These are phyloP conservation scores for Microsporum canis DNA, from an alignment of 2,329 filamentous ascomycete species.

Conservation along the genomic window DNA sequence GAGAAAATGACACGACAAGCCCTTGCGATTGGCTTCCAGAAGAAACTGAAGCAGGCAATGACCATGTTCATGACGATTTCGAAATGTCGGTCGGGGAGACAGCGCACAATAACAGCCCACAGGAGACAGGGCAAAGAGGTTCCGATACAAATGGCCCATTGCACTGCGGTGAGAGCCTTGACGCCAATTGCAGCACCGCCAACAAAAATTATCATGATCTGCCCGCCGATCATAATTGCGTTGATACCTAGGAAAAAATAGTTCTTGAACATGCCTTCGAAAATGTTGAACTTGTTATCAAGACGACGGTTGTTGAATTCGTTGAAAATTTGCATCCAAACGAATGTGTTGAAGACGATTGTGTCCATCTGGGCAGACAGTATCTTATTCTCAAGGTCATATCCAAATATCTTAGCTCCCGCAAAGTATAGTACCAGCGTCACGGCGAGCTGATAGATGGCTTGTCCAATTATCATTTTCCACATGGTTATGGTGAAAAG, in stretches of 20 bases:
- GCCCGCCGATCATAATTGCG: conserved; percentile 73
- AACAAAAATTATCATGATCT: conserved; percentile 80
- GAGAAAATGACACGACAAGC: conserved; percentile 21
- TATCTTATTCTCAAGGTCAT: conserved; percentile 35
- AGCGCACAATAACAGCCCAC: conserved; percentile 66
- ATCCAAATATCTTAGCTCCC: conserved; percentile 49
- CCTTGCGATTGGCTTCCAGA: conserved; percentile 34
- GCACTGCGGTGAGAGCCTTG: conserved; percentile 52
- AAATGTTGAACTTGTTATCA: conserved; percentile 92
- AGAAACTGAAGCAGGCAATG: conserved; percentile 42
- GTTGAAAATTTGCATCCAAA: conserved; percentile 99
- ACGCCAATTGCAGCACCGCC: conserved; percentile 74
- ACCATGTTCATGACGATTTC: conserved; percentile 39
- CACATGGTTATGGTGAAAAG: conserved; percentile 88
- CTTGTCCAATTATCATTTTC: conserved; percentile 97
- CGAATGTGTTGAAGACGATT: conserved; percentile 93
- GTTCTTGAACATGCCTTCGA: conserved; percentile 75
- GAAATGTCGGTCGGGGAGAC: conserved; percentile 60
- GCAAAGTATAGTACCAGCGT: conserved; percentile 78
- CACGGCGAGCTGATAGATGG: conserved; percentile 71
- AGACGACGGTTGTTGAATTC: conserved; percentile 93
- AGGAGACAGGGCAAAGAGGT: conserved; percentile 78
- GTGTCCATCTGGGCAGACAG: conserved; percentile 51
- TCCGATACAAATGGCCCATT: conserved; percentile 82
- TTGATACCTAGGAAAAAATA: conserved; percentile 84